Percentiles rank a stretch among this genome's conserved stretches.
Evolutionary conservation across 139 green algal genomes (phyloP).

Genomic region (Coelastrella sp.): DNA sequence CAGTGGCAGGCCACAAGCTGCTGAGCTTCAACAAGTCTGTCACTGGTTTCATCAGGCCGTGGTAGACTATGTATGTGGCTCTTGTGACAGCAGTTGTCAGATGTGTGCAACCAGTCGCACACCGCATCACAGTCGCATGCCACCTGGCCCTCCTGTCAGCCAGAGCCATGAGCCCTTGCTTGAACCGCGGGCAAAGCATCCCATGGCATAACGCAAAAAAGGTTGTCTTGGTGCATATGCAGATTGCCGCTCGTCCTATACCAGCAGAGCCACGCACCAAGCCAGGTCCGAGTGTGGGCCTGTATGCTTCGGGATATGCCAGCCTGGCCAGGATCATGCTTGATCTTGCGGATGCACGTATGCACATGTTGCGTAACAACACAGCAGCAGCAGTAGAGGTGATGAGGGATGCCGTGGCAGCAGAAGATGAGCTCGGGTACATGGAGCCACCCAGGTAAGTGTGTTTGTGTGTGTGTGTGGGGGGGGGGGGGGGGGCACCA

Average conservation of each 20-base stretch:
- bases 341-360: background rate
- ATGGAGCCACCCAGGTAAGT: conserved; percentile 65
- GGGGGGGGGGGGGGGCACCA: too few species aligned
- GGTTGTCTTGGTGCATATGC: background rate
- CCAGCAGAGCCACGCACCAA: conserved; percentile 8
- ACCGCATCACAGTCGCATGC: too few species aligned
- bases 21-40: too few species aligned
- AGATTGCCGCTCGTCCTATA: background rate
- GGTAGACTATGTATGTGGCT: background rate
- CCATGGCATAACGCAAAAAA: background rate
- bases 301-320: conserved; percentile 25
- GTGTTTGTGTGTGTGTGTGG: too few species aligned
- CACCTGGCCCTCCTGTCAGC: too few species aligned
- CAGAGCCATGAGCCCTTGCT: too few species aligned
- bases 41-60: background rate
- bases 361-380: conserved; percentile 22
- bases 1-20: background rate
- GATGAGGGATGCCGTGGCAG: conserved; percentile 5
- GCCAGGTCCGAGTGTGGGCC: conserved; percentile 16
- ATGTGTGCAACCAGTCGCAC: background rate
- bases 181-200: background rate
- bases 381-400: background rate
- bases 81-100: background rate
- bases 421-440: conserved; percentile 55
- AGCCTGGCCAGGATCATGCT: background rate